These are phyloP conservation scores for Arabidopsis lyrata DNA, from an alignment of 441 rosid genomes.

Conservation along the genomic window DNA sequence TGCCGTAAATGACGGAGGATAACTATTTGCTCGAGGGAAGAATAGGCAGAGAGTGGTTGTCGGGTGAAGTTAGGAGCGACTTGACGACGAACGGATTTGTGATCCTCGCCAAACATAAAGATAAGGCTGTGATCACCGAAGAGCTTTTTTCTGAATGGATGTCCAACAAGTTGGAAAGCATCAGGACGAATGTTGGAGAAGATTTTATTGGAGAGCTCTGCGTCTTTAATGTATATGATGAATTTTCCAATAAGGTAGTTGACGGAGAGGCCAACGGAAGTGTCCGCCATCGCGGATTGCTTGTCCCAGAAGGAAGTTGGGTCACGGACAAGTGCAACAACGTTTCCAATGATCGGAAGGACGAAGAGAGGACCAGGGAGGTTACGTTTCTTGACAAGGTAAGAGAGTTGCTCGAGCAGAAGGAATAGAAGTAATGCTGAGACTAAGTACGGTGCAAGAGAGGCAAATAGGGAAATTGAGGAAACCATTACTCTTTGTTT, in stretches of 20 bases:
- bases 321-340: slow-evolving; percentile 53
- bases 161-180: slow-evolving; percentile 74
- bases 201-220: slow-evolving; percentile 69
- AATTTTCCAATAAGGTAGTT: slow-evolving; percentile 74
- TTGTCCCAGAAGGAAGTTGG: slow-evolving; percentile 77
- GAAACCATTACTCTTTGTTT: slow-evolving; percentile 10
- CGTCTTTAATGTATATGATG: slow-evolving; percentile 61
- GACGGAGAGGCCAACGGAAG: slow-evolving; percentile 56
- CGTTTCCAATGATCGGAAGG: slow-evolving; percentile 69
- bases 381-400: slow-evolving; percentile 59
- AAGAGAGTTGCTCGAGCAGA: slow-evolving; percentile 64
- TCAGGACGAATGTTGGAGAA: slow-evolving; percentile 81
- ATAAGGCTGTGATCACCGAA: slow-evolving; percentile 88
- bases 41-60: slow-evolving; percentile 70
- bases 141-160: slow-evolving; percentile 81
- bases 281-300: slow-evolving; percentile 49
- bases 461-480: slow-evolving; percentile 9
- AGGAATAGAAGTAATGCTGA: slow-evolving; percentile 49
- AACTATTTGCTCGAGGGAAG: slow-evolving; percentile 61
- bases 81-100: slow-evolving; percentile 75
- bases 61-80: slow-evolving; percentile 86
- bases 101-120: slow-evolving; percentile 78
- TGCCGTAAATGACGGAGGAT: slow-evolving; percentile 59
- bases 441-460: slow-evolving; percentile 45
- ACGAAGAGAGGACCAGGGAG: slow-evolving; percentile 68